A percentile compares a stretch with the other conserved stretches of the same genome.
These are phyloP conservation scores for Myxozyma udenii DNA, from an alignment of 805 yeast genomes.

Conservation along the genomic window DNA sequence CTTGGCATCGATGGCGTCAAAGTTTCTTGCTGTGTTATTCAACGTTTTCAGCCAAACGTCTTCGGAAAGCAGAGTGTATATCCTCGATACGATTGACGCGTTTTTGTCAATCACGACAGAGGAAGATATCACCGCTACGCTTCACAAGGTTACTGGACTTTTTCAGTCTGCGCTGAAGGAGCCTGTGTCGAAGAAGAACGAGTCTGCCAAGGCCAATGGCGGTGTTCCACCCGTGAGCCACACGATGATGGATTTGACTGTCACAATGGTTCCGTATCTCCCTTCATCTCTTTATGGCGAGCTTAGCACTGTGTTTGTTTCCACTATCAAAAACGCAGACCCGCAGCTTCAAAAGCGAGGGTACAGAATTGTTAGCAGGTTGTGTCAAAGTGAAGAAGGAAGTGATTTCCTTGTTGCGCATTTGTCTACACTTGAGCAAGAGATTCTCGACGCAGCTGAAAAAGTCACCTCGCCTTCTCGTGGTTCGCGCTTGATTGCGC, in stretches of 20 bases:
- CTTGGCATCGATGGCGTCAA: conserved; percentile 59
- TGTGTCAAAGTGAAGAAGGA: conserved; percentile 70
- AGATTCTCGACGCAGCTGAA: conserved; percentile 17
- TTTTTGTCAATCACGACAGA: conserved; percentile 63
- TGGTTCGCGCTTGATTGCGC: conserved; percentile 65
- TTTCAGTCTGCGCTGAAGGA: conserved; percentile 61
- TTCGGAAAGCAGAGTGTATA: conserved; percentile 77
- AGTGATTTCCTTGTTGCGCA: conserved; percentile 51
- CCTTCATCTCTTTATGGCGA: conserved; percentile 70
- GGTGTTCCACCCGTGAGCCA: conserved; percentile 57
- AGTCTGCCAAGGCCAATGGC: conserved; percentile 32
- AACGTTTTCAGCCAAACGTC: conserved; percentile 89
- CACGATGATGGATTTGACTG: conserved; percentile 88
- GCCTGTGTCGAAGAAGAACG: conserved; percentile 38
- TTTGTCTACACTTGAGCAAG: conserved; percentile 53
- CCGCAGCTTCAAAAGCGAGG: conserved; percentile 29
- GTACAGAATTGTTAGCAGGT: conserved; percentile 47
- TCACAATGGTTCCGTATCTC: conserved; percentile 79
- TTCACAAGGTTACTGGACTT: conserved; percentile 79
- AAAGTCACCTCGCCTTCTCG: conserved; percentile 69
- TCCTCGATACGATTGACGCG: conserved; percentile 80
- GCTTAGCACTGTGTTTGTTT: conserved; percentile 70
- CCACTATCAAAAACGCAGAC: conserved; percentile 48
- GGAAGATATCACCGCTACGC: conserved; percentile 64
- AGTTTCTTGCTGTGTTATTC: conserved; percentile 80